A percentile compares a stretch with the other conserved stretches of the same genome.
These are phyloP conservation scores for Cordyceps tenuipes DNA, from an alignment of 2,329 filamentous ascomycete genomes.

Conservation along the genomic window DNA sequence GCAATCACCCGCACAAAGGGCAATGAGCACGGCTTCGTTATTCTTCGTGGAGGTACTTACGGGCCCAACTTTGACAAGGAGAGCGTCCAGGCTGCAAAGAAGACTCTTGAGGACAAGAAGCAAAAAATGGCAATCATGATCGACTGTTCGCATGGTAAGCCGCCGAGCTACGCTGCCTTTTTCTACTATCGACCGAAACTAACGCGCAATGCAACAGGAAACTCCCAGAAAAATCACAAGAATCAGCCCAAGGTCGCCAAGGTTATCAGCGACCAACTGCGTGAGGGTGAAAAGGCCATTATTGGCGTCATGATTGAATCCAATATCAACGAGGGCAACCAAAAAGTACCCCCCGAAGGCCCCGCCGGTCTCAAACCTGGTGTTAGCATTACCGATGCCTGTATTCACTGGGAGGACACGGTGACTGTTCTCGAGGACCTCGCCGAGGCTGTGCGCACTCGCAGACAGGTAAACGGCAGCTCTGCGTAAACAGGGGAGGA, in stretches of 20 bases:
- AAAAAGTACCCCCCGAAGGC: constrained; percentile 81
- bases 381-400: constrained; percentile 92
- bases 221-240: constrained; percentile 94
- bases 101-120: constrained; percentile 71
- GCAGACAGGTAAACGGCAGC: constrained; percentile 49
- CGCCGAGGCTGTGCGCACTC: constrained; percentile 70
- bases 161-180: neutral
- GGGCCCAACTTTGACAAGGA: constrained; percentile 91
- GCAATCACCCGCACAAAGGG: constrained; percentile 89
- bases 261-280: constrained; percentile 73
- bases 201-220: constrained; percentile 45
- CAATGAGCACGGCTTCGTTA: constrained; percentile 96
- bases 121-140: constrained; percentile 91
- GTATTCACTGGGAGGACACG: constrained; percentile 87
- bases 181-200: neutral
- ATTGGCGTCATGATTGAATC: constrained; percentile 99
- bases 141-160: constrained; percentile 88
- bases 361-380: constrained; percentile 73
- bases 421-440: constrained; percentile 75
- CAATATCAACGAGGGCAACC: constrained; percentile 85
- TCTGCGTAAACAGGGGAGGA: neutral
- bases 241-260: constrained; percentile 94
- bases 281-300: constrained; percentile 78
- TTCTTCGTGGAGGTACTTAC: constrained; percentile 81
- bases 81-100: constrained; percentile 70